Evolutionary conservation across 2,329 filamentous ascomycete genomes (phyloP).

Genomic region (Exophiala dermatitidis): DNA sequence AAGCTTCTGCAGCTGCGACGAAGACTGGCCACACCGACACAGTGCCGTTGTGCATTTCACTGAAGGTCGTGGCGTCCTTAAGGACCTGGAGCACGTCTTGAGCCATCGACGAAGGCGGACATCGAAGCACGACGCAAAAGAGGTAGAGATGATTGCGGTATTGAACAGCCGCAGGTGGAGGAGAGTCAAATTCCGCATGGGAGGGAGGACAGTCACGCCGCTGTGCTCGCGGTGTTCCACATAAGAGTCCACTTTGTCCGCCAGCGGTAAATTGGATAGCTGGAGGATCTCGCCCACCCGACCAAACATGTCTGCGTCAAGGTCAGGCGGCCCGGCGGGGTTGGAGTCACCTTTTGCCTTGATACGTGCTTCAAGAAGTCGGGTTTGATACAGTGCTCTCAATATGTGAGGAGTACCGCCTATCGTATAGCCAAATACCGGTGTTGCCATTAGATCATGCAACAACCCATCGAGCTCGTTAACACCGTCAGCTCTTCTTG

Average conservation of each 20-base stretch:
- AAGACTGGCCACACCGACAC: conserved; percentile 3
- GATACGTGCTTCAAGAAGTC: conserved; percentile 8
- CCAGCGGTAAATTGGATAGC: neutral
- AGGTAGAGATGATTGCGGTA: neutral
- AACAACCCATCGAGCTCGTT: conserved; percentile 5
- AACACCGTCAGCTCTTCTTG: neutral
- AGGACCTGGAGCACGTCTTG: neutral
- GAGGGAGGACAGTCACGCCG: neutral
- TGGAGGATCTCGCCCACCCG: neutral
- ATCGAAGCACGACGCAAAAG: neutral
- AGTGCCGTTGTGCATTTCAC: neutral
- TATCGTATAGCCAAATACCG: conserved; percentile 8
- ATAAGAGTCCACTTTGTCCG: neutral
- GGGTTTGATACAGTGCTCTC: conserved; percentile 10
- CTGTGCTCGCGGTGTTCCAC: neutral
- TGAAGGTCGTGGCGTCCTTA: neutral
- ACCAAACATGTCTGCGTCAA: neutral
- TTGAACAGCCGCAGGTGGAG: neutral
- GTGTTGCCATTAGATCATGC: conserved; percentile 5
- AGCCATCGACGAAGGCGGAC: neutral
- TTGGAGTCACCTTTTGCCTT: neutral
- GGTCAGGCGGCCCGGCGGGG: neutral
- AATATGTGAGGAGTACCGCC: conserved; percentile 10
- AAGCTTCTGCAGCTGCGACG: neutral
- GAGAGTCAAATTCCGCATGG: neutral